Evolutionary conservation across 192 early-diverging fungal species (phyloP), one percentile per base, ranked within the genome.

Genomic region (Coemansia sp.): DNA sequence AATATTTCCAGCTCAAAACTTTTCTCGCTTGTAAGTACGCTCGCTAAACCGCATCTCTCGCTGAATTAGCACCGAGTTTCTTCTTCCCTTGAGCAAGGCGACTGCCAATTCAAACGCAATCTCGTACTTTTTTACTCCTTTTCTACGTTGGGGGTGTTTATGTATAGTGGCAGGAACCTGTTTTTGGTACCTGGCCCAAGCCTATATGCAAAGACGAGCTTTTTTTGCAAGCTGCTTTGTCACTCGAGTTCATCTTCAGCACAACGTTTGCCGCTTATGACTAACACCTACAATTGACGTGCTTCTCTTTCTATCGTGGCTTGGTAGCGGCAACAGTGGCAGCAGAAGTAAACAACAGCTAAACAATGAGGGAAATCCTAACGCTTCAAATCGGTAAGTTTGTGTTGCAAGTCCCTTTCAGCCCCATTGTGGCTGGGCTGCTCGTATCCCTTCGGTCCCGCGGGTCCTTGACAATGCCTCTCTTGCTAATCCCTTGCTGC

Each of bases 331-430:
- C 45, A 63, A 63, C 62, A 53, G 26, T 11, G 5, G 24, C 3
- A 48, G 43, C 60, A 33, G 45, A 59, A 50, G 34, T 38, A 56
- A 63, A 56, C 26, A 59, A 56, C 39, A 45, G 34, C 28, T 9
- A 36, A 46, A 67, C 66, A 50, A 87, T 87, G 86, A 84, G 86
- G 74, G 86, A 87, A 65, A 85, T 87, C 39, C 63, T 87, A 66
- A 82, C 85, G 26, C 65, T 87, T 58, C 86, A 87, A 70, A 69
- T 83, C 42, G 85, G 85, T 86, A 82, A 59, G 77, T 69, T 55
- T 11, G 51, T 31, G 51, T 28, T 16, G 51, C 26, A 28, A 26
- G 51, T 55, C 51, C 51, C 51, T 55, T 55, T 28, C n/a, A 6
- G 51, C 51, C 26, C 48, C 48, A 51, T 51, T 51, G 48, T 51